These are phyloP conservation scores for Sclerotinia minor DNA, from an alignment of 2,329 filamentous ascomycete genomes.

Conservation along the genomic window DNA sequence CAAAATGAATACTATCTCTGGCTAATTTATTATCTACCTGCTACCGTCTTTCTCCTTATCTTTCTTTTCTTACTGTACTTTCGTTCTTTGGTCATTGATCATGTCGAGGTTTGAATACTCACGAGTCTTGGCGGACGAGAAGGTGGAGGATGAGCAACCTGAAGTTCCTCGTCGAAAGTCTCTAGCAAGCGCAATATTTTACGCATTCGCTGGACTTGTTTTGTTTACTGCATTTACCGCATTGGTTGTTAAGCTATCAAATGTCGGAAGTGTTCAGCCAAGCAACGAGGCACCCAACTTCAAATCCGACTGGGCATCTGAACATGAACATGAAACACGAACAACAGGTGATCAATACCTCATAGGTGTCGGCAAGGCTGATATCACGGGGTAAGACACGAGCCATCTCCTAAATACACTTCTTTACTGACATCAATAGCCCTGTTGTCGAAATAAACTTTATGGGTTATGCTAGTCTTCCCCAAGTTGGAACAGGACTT, in stretches of 20 bases:
- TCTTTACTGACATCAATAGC: slow-evolving; percentile 28
- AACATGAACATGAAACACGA: slow-evolving; percentile 27
- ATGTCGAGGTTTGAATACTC: slow-evolving; percentile 23
- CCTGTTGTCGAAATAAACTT: slow-evolving; percentile 90
- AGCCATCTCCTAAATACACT: not conserved
- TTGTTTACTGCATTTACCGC: slow-evolving; percentile 3
- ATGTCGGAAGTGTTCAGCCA: not conserved
- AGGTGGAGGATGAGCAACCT: slow-evolving; percentile 1
- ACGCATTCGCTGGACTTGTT: slow-evolving; percentile 3
- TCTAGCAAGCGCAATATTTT: slow-evolving; percentile 9
- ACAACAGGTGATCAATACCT: slow-evolving; percentile 50
- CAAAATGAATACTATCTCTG: not conserved
- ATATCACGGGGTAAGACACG: slow-evolving; percentile 60
- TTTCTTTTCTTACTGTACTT: not conserved
- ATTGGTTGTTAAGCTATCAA: slow-evolving; percentile 9
- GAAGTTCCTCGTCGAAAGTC: not conserved
- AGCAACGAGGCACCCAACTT: not conserved
- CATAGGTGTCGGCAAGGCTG: slow-evolving; percentile 68
- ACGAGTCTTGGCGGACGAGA: slow-evolving; percentile 14
- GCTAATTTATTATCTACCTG: not conserved
- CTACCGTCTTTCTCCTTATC: not conserved
- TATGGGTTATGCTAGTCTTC: slow-evolving; percentile 84
- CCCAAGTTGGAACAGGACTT: slow-evolving; percentile 78
- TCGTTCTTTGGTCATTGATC: not conserved
- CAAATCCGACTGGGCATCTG: slow-evolving; percentile 9